Percentiles rank a stretch among this genome's conserved stretches.
These are phyloP conservation scores for Tetrapisispora nanseiensis DNA, from an alignment of 805 yeast genomes.

Conservation along the genomic window DNA sequence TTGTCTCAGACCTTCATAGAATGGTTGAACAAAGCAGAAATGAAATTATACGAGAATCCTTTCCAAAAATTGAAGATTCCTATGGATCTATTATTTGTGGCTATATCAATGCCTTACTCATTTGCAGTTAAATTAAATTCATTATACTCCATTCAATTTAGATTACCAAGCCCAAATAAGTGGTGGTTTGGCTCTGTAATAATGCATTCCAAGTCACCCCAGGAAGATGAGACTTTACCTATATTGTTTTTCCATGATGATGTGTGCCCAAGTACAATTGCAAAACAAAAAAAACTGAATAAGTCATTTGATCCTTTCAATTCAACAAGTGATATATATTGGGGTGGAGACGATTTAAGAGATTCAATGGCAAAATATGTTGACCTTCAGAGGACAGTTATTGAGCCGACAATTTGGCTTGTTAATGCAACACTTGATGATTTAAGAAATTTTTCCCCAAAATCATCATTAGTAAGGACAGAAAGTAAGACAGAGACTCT, in stretches of 20 bases:
- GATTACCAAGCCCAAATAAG: conserved; percentile 68
- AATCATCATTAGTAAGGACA: not conserved
- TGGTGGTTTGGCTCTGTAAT: conserved; percentile 90
- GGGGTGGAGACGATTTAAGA: conserved; percentile 88
- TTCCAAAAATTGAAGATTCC: conserved; percentile 6
- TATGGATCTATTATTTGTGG: conserved; percentile 3
- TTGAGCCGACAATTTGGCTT: conserved; percentile 64
- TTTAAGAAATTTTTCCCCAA: conserved; percentile 30
- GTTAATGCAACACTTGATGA: conserved; percentile 63
- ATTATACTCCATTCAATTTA: conserved; percentile 70
- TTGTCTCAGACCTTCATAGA: conserved; percentile 9
- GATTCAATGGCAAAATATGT: conserved; percentile 43
- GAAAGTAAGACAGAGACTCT: not conserved
- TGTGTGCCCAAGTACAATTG: conserved; percentile 63
- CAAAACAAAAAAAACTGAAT: conserved; percentile 48
- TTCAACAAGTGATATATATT: conserved; percentile 45
- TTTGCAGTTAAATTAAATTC: conserved; percentile 49
- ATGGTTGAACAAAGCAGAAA: conserved; percentile 14
- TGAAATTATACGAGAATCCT: conserved; percentile 44
- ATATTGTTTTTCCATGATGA: conserved; percentile 89
- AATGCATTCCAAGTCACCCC: conserved; percentile 46
- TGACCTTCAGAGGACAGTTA: conserved; percentile 54
- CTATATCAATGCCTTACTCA: conserved; percentile 41
- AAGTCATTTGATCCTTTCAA: conserved; percentile 69
- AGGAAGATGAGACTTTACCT: conserved; percentile 53